Evolutionary conservation across 805 yeast species (phyloP).

Genomic region (Tetrapisispora pingtungensis): DNA sequence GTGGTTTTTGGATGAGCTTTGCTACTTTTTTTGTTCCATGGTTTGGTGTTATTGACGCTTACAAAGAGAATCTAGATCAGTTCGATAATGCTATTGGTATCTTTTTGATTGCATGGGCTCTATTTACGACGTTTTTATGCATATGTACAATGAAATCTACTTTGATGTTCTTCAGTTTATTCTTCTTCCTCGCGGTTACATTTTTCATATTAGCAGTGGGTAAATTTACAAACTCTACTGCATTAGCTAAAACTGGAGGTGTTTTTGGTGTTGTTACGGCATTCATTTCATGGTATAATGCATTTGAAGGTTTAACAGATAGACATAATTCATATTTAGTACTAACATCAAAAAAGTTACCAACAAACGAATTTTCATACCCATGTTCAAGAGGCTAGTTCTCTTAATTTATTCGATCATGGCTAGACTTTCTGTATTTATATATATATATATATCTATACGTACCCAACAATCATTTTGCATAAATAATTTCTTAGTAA

Average conservation of each 20-base stretch:
- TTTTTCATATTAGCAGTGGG: slow-evolving; percentile 47
- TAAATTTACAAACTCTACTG: slow-evolving; percentile 35
- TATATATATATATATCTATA: too few relatives aligned
- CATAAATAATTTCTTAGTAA: background rate
- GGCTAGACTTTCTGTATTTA: too few relatives aligned
- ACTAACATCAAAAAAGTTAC: slow-evolving; percentile 26
- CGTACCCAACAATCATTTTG: background rate
- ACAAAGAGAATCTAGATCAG: slow-evolving; percentile 30
- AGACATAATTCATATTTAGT: slow-evolving; percentile 43
- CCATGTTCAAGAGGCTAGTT: slow-evolving; percentile 2
- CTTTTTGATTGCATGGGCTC: slow-evolving; percentile 52
- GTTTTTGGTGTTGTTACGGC: slow-evolving; percentile 51
- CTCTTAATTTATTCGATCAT: background rate
- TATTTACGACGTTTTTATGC: slow-evolving; percentile 46
- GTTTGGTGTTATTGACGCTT: slow-evolving; percentile 52
- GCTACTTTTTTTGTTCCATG: slow-evolving; percentile 49
- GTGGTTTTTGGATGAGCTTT: slow-evolving; percentile 62
- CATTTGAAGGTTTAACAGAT: slow-evolving; percentile 59
- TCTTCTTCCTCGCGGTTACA: slow-evolving; percentile 43
- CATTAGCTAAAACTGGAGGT: slow-evolving; percentile 49
- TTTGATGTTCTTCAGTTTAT: slow-evolving; percentile 48
- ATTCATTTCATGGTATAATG: slow-evolving; percentile 58
- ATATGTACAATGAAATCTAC: slow-evolving; percentile 55
- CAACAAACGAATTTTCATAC: slow-evolving; percentile 14
- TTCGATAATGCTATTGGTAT: slow-evolving; percentile 48